Evolutionary conservation across 2,329 filamentous ascomycete genomes (phyloP).

Genomic region (Cordyceps tenuipes): DNA sequence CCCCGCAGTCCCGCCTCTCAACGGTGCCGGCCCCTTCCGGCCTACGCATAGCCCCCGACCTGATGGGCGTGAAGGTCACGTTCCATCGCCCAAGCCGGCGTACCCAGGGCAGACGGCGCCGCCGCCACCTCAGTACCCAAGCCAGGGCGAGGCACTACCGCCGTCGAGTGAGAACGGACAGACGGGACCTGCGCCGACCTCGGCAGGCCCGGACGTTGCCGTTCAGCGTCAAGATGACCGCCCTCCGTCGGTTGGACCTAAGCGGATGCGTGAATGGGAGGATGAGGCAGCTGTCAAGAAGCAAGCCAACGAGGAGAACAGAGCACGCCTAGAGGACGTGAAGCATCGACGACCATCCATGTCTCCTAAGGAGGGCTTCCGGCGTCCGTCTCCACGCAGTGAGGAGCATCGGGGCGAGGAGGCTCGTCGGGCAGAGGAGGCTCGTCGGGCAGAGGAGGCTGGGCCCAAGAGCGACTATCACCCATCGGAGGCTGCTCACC

Average conservation of each 20-base stretch:
- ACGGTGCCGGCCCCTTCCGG: conserved; percentile 62
- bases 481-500: conserved; percentile 86
- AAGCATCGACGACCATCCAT: conserved; percentile 71
- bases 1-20: conserved; percentile 30
- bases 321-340: conserved; percentile 78
- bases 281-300: conserved; percentile 75
- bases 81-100: conserved; percentile 82
- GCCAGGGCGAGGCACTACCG: conserved; percentile 55
- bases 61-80: conserved; percentile 65
- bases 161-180: conserved; percentile 52
- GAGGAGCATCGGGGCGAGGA: conserved; percentile 58
- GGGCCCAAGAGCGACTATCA: conserved; percentile 51
- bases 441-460: conserved; percentile 30
- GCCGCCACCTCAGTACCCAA: conserved; percentile 47
- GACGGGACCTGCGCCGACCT: conserved; percentile 42
- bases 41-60: conserved; percentile 67
- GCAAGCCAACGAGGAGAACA: conserved; percentile 77
- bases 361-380: conserved; percentile 59
- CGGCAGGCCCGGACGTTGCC: conserved; percentile 52
- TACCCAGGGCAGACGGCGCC: conserved; percentile 67
- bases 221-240: conserved; percentile 58
- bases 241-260: conserved; percentile 71
- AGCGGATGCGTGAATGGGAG: conserved; percentile 90
- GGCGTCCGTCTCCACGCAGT: conserved; percentile 68
- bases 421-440: conserved; percentile 32